phyloP scores from a whole-genome alignment of 2,329 filamentous ascomycete genomes.

The Colletotrichum sansevieriae region DNA sequence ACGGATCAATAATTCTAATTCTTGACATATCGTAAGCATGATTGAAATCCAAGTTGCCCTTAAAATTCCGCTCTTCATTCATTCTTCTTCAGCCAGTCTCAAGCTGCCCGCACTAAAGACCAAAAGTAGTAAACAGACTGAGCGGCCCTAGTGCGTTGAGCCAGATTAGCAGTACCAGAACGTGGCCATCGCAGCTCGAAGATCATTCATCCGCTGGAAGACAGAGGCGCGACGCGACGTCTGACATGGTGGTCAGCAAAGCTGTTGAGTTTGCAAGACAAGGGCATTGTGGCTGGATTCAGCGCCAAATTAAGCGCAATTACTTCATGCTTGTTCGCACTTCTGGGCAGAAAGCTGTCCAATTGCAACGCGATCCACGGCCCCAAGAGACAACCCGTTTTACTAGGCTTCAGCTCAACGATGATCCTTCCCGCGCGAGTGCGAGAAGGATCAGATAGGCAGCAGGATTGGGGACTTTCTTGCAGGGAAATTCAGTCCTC shows the following conservation, averaged over 20 bases:
- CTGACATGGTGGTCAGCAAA: background rate
- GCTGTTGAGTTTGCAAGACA: background rate
- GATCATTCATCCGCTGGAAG: too few relatives aligned
- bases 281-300: background rate
- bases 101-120: too few relatives aligned
- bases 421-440: constrained; percentile 1
- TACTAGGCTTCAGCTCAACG: background rate
- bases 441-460: constrained; percentile 22
- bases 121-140: too few relatives aligned
- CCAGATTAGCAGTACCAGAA: too few relatives aligned
- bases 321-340: constrained; percentile 12
- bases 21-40: too few relatives aligned
- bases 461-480: constrained; percentile 11
- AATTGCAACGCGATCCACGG: background rate
- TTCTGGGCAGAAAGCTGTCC: background rate
- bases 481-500: background rate
- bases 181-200: too few relatives aligned
- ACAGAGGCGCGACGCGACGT: background rate
- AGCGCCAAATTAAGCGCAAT: background rate
- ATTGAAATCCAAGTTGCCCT: too few relatives aligned
- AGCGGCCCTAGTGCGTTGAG: too few relatives aligned
- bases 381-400: background rate
- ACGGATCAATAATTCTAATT: too few relatives aligned
- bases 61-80: too few relatives aligned
- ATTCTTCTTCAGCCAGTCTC: too few relatives aligned